Base-by-base conservation (phyloP, 1,284 basidiomycete genomes). In the Stereum hirsutum region DNA sequence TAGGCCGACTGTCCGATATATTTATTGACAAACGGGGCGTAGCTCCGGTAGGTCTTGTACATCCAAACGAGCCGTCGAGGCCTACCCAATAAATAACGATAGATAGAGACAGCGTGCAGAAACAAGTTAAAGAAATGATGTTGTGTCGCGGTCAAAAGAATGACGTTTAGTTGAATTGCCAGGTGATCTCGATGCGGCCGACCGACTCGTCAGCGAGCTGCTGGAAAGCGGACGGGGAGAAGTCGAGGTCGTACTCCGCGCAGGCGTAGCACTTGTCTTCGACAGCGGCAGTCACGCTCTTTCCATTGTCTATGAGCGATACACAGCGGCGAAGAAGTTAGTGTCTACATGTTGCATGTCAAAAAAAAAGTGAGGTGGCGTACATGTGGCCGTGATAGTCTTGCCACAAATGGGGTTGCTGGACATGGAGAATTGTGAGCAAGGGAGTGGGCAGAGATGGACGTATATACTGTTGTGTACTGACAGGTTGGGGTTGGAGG, bases 201-300 rank as follows among this genome's bases (percentile, higher is more conserved):
- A 69, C 34, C 25, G 51, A 30, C 25, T 26, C 12, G 35, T 31
- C 17, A 1, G 68, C 66, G 17, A 77, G 56, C 23, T 44, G 1
- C 2, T 53, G 3, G 60, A 86, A 86, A 3, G 78, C 78, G 7
- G 58, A 2, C 2, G 73, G 75, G n/a, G 77, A 77, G 50, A 80
- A 66, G 59, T 82, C 80, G 44, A 85, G 68, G 53, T 74, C 69
- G 36, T 57, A 65, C n/a, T 58, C 3, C 0, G 46, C 48, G 51
- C 82, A 87, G 11, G 56, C 81, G 4, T 44, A 57, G 55, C 85
- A 89, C 27, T 81, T 69, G 57, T 89, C 85, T 0, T 65, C 68
- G 47, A 85, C 56, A 0, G 59, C 59, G 26, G 81, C 72, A 0
- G 57, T 63, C 34, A 78, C 64, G 3, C 53, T 58, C 24, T 72